These are phyloP conservation scores for Ormosia semicastrata DNA, from an alignment of 306 rosid genomes.

Conservation along the genomic window DNA sequence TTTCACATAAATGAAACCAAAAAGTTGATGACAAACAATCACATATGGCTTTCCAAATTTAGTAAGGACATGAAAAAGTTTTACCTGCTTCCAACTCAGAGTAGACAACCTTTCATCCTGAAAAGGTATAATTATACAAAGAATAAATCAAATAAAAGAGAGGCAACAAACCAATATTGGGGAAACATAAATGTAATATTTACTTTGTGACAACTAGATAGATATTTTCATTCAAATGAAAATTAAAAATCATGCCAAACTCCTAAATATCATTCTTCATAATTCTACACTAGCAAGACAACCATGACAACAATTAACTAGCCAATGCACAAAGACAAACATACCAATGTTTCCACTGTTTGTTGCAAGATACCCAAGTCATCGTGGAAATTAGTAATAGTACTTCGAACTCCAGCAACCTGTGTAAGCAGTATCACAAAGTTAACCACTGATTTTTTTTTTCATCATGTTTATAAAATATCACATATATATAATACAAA, in stretches of 20 bases:
- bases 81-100: conserved; percentile 77
- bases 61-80: conserved; percentile 1
- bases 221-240: neutral
- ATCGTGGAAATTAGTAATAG: conserved; percentile 52
- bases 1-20: neutral
- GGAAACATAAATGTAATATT: neutral
- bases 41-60: neutral
- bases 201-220: neutral
- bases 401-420: conserved; percentile 72
- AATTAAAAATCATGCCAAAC: conserved; percentile 2
- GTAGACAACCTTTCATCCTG: conserved; percentile 68
- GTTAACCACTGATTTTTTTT: conserved; percentile 10
- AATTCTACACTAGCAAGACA: neutral
- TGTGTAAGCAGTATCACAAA: conserved; percentile 41
- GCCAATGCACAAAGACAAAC: conserved; percentile 35
- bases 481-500: neutral
- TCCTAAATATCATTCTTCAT: conserved; percentile 13
- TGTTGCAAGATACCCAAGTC: conserved; percentile 59
- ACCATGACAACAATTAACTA: neutral
- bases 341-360: conserved; percentile 74
- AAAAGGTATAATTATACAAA: conserved; percentile 25
- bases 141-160: conserved; percentile 16
- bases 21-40: neutral
- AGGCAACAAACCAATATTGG: neutral
- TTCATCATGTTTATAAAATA: conserved; percentile 1